Percentiles rank a stretch among this genome's conserved stretches.
Conservation (phyloP, 2,329 filamentous ascomycete genomes). For the Hirsutella thompsonii region DNA sequence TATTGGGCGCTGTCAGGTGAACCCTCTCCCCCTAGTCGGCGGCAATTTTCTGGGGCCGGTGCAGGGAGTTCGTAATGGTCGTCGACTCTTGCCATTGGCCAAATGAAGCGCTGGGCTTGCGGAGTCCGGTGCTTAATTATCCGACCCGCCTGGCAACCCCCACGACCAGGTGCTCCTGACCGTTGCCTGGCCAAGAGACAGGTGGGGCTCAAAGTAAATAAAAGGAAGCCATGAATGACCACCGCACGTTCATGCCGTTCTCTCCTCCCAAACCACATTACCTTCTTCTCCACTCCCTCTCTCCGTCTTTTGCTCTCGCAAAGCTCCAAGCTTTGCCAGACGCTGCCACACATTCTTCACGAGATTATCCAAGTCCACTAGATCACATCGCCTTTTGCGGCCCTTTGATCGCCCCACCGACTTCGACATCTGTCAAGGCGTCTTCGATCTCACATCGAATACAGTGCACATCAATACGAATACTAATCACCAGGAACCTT, state of each 20-base stretch:
- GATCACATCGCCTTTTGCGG: slow-evolving; percentile 32
- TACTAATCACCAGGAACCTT: slow-evolving; percentile 44
- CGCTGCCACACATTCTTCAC: slow-evolving; percentile 10
- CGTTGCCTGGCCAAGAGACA: slow-evolving; percentile 22
- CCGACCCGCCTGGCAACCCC: slow-evolving; percentile 1
- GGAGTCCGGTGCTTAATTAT: slow-evolving; percentile 5
- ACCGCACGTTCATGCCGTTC: slow-evolving; percentile 6
- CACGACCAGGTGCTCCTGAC: neutral
- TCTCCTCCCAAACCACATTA: slow-evolving; percentile 12
- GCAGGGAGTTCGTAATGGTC: no score
- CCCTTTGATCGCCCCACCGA: slow-evolving; percentile 35
- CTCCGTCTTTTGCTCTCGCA: slow-evolving; percentile 8
- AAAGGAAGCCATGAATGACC: slow-evolving; percentile 21
- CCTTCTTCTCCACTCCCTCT: slow-evolving; percentile 5
- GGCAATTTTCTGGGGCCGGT: no score
- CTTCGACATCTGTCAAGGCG: slow-evolving; percentile 27
- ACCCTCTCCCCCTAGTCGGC: neutral
- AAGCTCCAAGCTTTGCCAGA: slow-evolving; percentile 1
- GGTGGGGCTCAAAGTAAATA: slow-evolving; percentile 32
- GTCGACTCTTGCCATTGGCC: slow-evolving; percentile 1
- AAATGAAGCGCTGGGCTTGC: neutral
- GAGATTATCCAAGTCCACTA: slow-evolving; percentile 26
- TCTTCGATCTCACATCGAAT: slow-evolving; percentile 32
- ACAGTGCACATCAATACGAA: slow-evolving; percentile 23
- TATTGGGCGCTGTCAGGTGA: neutral